Evolutionary conservation across 345 rosid genomes (phyloP).

Genomic region (Barbarea vulgaris): DNA sequence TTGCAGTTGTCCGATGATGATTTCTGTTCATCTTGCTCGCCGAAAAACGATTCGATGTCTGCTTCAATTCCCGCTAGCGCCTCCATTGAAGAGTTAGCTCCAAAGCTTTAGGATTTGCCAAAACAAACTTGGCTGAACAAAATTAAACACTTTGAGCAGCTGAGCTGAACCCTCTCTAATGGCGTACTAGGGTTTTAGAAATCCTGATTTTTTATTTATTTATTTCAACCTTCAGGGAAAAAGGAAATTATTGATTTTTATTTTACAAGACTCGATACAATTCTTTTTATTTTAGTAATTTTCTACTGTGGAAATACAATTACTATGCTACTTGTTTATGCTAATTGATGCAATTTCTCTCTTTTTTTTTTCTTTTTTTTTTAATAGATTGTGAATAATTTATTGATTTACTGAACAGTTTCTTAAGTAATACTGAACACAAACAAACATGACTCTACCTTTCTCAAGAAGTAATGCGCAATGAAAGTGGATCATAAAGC

Average conservation of each 20-base stretch:
- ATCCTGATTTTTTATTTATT: not conserved
- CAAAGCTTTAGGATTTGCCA: not conserved
- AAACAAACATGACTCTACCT: not conserved
- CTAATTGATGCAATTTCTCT: not conserved
- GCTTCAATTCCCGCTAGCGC: constrained; percentile 47
- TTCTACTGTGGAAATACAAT: no score
- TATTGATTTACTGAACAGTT: not conserved
- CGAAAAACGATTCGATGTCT: constrained; percentile 37
- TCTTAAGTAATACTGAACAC: not conserved
- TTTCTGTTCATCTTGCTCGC: constrained; percentile 39
- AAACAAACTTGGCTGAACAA: not conserved
- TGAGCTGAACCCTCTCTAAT: constrained; percentile 12
- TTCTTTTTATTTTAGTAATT: not conserved
- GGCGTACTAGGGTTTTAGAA: constrained; percentile 40
- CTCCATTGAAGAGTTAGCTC: constrained; percentile 43
- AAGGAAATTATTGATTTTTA: not conserved
- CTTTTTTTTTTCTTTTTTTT: not conserved
- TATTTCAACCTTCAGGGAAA: not conserved
- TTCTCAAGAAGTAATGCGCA: not conserved
- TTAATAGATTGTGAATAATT: not conserved
- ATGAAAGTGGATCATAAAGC: not conserved
- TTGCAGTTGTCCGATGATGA: constrained; percentile 51
- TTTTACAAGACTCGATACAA: not conserved
- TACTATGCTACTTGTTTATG: not conserved
- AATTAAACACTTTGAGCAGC: not conserved